phyloP scores from a whole-genome alignment of 2,329 filamentous ascomycete genomes.

The Tolypocladium inflatum region DNA sequence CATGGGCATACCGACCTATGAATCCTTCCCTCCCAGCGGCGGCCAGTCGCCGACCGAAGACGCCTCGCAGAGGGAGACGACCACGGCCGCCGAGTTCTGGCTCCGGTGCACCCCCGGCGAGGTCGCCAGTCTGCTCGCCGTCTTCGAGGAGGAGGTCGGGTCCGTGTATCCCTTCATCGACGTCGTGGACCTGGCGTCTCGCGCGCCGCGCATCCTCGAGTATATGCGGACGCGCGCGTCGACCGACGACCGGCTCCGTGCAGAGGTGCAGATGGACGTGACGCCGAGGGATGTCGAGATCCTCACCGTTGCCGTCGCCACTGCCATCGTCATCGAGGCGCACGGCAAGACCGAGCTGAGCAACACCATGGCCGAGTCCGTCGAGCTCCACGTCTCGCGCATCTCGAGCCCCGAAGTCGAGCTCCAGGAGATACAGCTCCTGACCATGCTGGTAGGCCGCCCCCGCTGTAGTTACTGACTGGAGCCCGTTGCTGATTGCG shows the following conservation, averaged over 20 bases:
- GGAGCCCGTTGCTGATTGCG: neutral
- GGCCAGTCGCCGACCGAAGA: conserved; percentile 11
- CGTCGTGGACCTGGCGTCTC: conserved; percentile 14
- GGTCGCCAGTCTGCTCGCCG: conserved; percentile 20
- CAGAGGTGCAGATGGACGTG: neutral
- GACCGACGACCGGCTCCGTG: neutral
- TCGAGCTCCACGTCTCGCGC: conserved; percentile 17
- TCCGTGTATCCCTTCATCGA: conserved; percentile 24
- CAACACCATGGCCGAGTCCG: conserved; percentile 16
- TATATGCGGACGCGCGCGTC: conserved; percentile 7
- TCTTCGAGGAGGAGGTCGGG: conserved; percentile 30
- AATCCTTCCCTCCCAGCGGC: conserved; percentile 14
- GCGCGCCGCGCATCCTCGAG: conserved; percentile 15
- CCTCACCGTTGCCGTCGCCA: conserved; percentile 23
- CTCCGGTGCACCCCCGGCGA: conserved; percentile 13
- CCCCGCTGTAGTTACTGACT: neutral
- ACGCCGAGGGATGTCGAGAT: conserved; percentile 20
- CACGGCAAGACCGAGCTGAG: conserved; percentile 19
- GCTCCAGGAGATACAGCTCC: conserved; percentile 22
- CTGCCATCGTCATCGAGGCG: conserved; percentile 20
- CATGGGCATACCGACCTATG: conserved; percentile 22
- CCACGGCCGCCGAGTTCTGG: conserved; percentile 13
- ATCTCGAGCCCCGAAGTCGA: conserved; percentile 19
- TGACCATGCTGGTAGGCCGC: conserved; percentile 18
- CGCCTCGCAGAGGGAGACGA: neutral